Evolutionary conservation across 1,139 yeast genomes (phyloP), one percentile per base, ranked within the genome.

Genomic region (Oligophagozyma castellii): DNA sequence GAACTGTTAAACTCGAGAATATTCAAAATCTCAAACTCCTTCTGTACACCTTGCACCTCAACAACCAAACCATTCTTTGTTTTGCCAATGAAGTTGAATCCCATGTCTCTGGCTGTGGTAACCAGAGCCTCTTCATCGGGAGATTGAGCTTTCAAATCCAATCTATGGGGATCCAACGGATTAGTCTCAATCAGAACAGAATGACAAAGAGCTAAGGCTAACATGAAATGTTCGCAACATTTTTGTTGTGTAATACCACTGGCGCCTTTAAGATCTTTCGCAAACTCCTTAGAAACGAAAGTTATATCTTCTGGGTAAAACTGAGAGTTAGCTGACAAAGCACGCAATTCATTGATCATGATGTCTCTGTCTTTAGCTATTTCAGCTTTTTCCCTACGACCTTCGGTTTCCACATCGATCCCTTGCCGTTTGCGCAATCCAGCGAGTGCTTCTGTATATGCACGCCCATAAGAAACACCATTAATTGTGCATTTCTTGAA

Each of bases 71-170:
- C 79, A 27, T 68, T 67, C 48, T 86, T 75, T 3, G 79, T 72
- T 46, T 94, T 70, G 28, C 70, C 79, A 24, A 71, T 60, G 52
- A 89, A 80, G 6, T 80, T 73, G 51, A 78, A 78, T 4, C 98
- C 98, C 46, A 83, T 61, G 51, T 89, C 96, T 45, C 94, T 69
- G 0, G 98, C 96, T 16, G 93, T 89, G 5, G 80, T 70, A 4
- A 89, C 98, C 35, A 89, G 67, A 0, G 98, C 96, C 23, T 94
- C 92, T 56, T 89, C 98, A 59, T 89, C 98, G 1, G 98, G 98
- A n/a, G 94, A 79, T 55, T 89, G 96, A 0, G 98, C 96, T 50
- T 84, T 81, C 50, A 81, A 70, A 23, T 65, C 69, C 29, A 76
- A 55, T 26, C 59, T 63, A 1, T 70, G 73, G 15, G 80, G 78